phyloP scores from a whole-genome alignment of 805 yeast genomes.

The Candida nonsorbophila region DNA sequence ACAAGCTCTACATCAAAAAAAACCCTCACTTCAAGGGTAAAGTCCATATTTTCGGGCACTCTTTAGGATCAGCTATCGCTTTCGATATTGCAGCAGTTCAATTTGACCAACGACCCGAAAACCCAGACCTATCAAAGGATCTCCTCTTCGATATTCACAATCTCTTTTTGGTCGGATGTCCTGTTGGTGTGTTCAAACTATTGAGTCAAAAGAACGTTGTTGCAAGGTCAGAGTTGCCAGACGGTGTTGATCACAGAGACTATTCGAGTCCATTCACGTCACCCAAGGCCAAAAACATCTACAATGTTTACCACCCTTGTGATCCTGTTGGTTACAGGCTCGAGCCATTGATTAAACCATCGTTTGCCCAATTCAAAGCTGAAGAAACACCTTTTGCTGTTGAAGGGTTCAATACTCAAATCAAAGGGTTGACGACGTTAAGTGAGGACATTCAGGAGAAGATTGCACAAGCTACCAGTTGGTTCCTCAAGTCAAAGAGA shows the following conservation, averaged over 20 bases:
- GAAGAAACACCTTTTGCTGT: slow-evolving; percentile 52
- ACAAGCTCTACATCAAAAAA: slow-evolving; percentile 48
- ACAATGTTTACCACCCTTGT: slow-evolving; percentile 83
- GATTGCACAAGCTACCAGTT: slow-evolving; percentile 28
- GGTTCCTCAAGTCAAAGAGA: slow-evolving; percentile 20
- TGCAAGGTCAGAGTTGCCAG: slow-evolving; percentile 24
- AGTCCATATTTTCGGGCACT: slow-evolving; percentile 84
- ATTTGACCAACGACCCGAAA: slow-evolving; percentile 21
- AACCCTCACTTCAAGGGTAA: slow-evolving; percentile 77
- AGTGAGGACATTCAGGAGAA: slow-evolving; percentile 34
- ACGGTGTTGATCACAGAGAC: slow-evolving; percentile 16
- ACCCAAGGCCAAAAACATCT: slow-evolving; percentile 63
- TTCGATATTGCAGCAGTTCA: slow-evolving; percentile 67
- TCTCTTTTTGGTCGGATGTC: slow-evolving; percentile 82
- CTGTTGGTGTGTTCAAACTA: slow-evolving; percentile 80
- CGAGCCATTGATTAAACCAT: slow-evolving; percentile 70
- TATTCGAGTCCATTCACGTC: slow-evolving; percentile 18
- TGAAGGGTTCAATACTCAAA: slow-evolving; percentile 47
- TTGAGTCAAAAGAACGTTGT: slow-evolving; percentile 60
- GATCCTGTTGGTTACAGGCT: slow-evolving; percentile 89
- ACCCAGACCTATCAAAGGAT: slow-evolving; percentile 27
- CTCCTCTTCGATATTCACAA: slow-evolving; percentile 70
- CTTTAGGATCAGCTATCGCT: slow-evolving; percentile 81
- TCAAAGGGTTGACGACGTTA: slow-evolving; percentile 34
- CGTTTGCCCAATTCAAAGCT: slow-evolving; percentile 47